Evolutionary conservation across 1,284 basidiomycete genomes (phyloP), one percentile per base, ranked within the genome.

Genomic region (Malassezia sp.): DNA sequence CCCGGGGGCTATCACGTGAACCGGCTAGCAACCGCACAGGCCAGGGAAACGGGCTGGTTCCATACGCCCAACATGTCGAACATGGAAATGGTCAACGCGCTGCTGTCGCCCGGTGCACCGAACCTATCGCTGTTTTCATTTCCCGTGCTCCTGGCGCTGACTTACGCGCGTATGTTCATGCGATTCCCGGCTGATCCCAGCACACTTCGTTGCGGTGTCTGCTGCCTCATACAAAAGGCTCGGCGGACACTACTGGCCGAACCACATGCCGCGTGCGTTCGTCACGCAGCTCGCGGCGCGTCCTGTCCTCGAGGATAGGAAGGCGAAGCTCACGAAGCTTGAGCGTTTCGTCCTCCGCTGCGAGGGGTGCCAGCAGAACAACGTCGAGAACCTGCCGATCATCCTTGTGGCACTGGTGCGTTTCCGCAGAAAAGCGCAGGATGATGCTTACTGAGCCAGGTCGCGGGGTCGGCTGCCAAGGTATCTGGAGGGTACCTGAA

Each of bases 241-340:
- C 3, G 11, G 17, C n/a, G 8, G 21, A 7, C 5, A 9, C 8
- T 30, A 22, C 18, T 42, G 40, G 40, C 17, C 20, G 11, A 42
- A 42, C 14, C 31, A 42, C 12, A 23, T 7, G 12, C 42, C 42
- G 2, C 42, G 42, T 21, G 12, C 27, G 4, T 43, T 36, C 23
- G 32, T 43, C 22, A 43, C 18, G 14, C 42, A 37, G 27, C 23
- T 43, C 5, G 34, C 33, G 9, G 42, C 34, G 10, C 42, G 42
- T 6, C 33, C 33, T 21, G 17, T 22, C 3, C 9, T 29, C 1
- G 42, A 26, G 3, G 33, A 28, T 21, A 37, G 37, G 18, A 43
- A 43, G 14, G 4, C 12, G 17, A 7, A 28, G 26, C 42, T 29
- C 17, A 29, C 42, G 1, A 17, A 15, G 12, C 18, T 36, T 5